Conservation (phyloP, 1,284 basidiomycete genomes). For the Schizophyllum amplum region DNA sequence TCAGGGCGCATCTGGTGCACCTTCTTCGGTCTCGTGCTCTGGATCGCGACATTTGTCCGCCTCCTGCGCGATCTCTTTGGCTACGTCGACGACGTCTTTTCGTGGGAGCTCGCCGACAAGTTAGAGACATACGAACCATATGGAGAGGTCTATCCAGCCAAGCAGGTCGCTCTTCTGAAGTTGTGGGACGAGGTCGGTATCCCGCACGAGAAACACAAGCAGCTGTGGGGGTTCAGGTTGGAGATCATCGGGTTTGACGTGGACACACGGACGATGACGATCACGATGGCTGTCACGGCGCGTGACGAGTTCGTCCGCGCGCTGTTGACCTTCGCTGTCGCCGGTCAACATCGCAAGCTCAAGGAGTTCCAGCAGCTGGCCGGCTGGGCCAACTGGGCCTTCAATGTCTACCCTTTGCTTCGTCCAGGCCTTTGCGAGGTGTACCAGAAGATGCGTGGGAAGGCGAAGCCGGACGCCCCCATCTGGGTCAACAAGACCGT, state of each 20-base stretch:
- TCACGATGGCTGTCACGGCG: constrained; percentile 12
- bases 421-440: constrained; percentile 17
- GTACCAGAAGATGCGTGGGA: constrained; percentile 8
- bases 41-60: constrained; percentile 18
- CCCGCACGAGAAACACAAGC: constrained; percentile 25
- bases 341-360: constrained; percentile 8
- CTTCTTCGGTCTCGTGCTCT: constrained; percentile 17
- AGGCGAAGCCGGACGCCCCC: not conserved
- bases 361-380: constrained; percentile 16
- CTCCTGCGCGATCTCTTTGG: constrained; percentile 9
- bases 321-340: too few relatives aligned
- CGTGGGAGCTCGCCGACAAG: constrained; percentile 5
- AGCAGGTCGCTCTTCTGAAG: constrained; percentile 17
- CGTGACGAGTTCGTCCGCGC: constrained; percentile 11
- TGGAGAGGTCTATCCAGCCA: constrained; percentile 13
- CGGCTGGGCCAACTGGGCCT: constrained; percentile 24
- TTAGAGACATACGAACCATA: constrained; percentile 21
- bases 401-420: constrained; percentile 23
- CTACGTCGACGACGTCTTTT: constrained; percentile 24
- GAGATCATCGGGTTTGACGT: constrained; percentile 25
- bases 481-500: constrained; percentile 21
- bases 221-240: constrained; percentile 17
- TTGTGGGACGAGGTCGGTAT: constrained; percentile 26
- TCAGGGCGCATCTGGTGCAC: constrained; percentile 14
- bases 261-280: constrained; percentile 18